Conservation (phyloP, 768 basidiomycete genomes). For the Trametes punicea region DNA sequence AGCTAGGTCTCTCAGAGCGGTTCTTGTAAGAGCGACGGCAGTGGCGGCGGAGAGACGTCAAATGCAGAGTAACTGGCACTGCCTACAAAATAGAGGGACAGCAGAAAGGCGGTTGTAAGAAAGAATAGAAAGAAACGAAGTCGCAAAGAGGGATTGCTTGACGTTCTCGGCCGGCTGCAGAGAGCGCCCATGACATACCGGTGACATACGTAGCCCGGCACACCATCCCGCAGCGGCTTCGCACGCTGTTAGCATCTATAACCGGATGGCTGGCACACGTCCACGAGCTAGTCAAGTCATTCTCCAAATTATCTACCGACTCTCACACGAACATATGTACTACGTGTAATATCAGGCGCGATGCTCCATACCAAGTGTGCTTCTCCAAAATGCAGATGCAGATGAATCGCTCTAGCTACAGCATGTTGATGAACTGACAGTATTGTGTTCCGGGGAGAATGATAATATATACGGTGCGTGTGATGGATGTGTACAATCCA, state of each 20-base stretch:
- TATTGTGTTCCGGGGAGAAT: background rate
- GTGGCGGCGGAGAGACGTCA: conserved; percentile 7
- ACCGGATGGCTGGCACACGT: background rate
- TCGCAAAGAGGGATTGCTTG: conserved; percentile 3
- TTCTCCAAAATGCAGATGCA: background rate
- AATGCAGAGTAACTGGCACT: too few species aligned
- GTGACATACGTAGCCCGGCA: background rate
- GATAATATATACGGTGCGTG: conserved; percentile 7
- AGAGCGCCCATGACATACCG: conserved; percentile 15
- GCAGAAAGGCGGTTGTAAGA: background rate
- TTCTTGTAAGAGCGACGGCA: background rate
- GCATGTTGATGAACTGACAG: background rate
- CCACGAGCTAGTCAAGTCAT: background rate
- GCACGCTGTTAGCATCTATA: background rate
- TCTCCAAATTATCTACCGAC: too few species aligned
- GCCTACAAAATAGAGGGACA: background rate
- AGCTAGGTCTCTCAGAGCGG: background rate
- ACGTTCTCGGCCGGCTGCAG: background rate
- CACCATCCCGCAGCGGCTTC: background rate
- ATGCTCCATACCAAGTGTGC: background rate
- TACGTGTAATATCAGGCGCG: too few species aligned
- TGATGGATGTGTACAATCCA: conserved; percentile 6
- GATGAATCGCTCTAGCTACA: background rate
- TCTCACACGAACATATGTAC: too few species aligned
- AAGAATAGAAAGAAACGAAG: conserved; percentile 9